These are phyloP conservation scores for Leccinum longicurvipes DNA, from an alignment of 768 basidiomycete species.

Conservation along the genomic window DNA sequence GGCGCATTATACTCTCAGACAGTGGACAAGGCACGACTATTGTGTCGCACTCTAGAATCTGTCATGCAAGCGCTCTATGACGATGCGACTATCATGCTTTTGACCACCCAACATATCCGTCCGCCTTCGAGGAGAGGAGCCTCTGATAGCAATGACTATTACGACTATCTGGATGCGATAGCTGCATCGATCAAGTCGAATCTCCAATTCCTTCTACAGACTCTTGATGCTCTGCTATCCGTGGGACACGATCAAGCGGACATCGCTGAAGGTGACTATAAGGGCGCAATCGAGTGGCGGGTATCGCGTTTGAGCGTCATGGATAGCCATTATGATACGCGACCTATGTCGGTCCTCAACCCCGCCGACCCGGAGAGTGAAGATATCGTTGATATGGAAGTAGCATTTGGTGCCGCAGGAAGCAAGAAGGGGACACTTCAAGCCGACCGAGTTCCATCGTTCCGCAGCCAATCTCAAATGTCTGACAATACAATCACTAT, in stretches of 20 bases:
- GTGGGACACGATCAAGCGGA: conserved; percentile 72
- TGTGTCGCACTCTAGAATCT: conserved; percentile 69
- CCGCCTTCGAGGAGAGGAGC: conserved; percentile 1
- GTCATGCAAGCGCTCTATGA: conserved; percentile 73
- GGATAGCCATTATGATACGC: conserved; percentile 47
- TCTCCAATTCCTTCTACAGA: conserved; percentile 51
- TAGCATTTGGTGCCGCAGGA: conserved; percentile 44
- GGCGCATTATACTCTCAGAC: conserved; percentile 58
- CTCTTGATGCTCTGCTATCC: conserved; percentile 57
- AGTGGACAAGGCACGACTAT: conserved; percentile 63
- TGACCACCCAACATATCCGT: conserved; percentile 47
- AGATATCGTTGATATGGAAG: conserved; percentile 58
- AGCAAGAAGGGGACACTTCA: conserved; percentile 27
- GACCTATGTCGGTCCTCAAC: conserved; percentile 37
- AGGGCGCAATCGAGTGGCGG: conserved; percentile 73
- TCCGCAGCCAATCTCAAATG: conserved; percentile 34
- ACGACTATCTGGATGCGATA: conserved; percentile 49
- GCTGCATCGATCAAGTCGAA: conserved; percentile 54
- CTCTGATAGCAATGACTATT: conserved; percentile 21
- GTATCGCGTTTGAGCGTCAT: conserved; percentile 67
- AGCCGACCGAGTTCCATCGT: conserved; percentile 25
- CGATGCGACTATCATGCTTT: conserved; percentile 57
- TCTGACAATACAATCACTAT: conserved; percentile 34
- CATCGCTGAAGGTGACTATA: conserved; percentile 66
- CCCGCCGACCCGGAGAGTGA: conserved; percentile 41